These are phyloP conservation scores for Hyphopichia fennica DNA, from an alignment of 1,139 yeast genomes.

Conservation along the genomic window DNA sequence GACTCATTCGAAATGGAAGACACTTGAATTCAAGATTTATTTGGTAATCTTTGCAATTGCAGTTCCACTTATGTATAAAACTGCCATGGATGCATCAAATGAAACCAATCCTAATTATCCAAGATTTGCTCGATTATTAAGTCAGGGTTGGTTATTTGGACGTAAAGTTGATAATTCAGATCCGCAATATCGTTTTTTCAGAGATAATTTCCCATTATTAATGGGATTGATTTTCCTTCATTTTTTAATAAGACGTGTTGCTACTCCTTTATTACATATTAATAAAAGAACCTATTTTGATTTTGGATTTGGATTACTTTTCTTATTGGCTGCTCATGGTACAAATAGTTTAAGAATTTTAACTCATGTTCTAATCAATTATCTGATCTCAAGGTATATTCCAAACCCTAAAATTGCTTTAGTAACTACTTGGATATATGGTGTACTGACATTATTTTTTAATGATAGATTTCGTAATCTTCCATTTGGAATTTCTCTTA, in stretches of 20 bases:
- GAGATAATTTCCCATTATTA: slow-evolving; percentile 73
- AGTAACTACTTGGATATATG: slow-evolving; percentile 68
- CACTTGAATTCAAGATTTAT: slow-evolving; percentile 73
- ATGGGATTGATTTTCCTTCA: slow-evolving; percentile 57
- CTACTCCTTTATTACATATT: slow-evolving; percentile 18
- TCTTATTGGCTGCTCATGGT: slow-evolving; percentile 80
- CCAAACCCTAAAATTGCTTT: slow-evolving; percentile 30
- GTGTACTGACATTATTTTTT: slow-evolving; percentile 69
- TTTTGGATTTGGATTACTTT: slow-evolving; percentile 65
- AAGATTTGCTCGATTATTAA: slow-evolving; percentile 57
- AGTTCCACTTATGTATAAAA: slow-evolving; percentile 79
- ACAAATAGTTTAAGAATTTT: slow-evolving; percentile 62
- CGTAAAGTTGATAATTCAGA: slow-evolving; percentile 89
- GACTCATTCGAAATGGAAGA: slow-evolving; percentile 64
- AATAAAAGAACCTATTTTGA: slow-evolving; percentile 59
- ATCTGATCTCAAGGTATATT: slow-evolving; percentile 47
- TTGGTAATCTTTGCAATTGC: slow-evolving; percentile 59
- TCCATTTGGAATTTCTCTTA: slow-evolving; percentile 48
- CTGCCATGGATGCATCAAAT: slow-evolving; percentile 80
- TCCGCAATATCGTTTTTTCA: slow-evolving; percentile 80
- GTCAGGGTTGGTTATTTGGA: slow-evolving; percentile 76
- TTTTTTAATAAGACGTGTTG: slow-evolving; percentile 43
- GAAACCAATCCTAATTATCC: slow-evolving; percentile 77
- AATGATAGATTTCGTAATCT: slow-evolving; percentile 67
- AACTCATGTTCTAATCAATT: slow-evolving; percentile 57